Conservation (phyloP, 108 stramenopile genomes). For the Phaeodactylum tricornutum region DNA sequence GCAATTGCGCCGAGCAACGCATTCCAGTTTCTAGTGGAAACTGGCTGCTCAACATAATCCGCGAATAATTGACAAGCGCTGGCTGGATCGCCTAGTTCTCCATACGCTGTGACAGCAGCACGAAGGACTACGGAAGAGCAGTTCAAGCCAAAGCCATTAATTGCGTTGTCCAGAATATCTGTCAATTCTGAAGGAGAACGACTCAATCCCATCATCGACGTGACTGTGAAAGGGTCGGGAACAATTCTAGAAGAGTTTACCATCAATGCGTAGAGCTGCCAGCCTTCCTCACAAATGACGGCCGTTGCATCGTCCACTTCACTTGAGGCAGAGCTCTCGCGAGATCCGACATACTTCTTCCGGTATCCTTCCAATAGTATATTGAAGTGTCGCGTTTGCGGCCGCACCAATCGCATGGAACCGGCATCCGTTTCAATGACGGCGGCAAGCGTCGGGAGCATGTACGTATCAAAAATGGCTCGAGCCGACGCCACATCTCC, state of each 20-base stretch:
- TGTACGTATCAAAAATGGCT: conserved; percentile 41
- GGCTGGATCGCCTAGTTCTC: conserved; percentile 42
- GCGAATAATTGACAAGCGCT: conserved; percentile 58
- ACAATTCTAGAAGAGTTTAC: conserved; percentile 14
- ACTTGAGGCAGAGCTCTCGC: not conserved
- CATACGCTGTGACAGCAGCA: conserved; percentile 46
- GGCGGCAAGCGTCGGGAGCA: conserved; percentile 13
- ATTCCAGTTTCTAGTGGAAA: conserved; percentile 36
- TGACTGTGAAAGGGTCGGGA: conserved; percentile 48
- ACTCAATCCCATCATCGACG: conserved; percentile 53
- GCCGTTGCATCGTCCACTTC: not conserved
- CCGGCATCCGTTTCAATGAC: conserved; percentile 9
- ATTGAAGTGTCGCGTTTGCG: conserved; percentile 60
- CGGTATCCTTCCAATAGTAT: conserved; percentile 57
- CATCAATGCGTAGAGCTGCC: conserved; percentile 40
- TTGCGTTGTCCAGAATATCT: conserved; percentile 4
- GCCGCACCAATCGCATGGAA: conserved; percentile 13
- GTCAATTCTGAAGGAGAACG: conserved; percentile 26
- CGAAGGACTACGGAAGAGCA: conserved; percentile 24
- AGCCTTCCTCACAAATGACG: conserved; percentile 22
- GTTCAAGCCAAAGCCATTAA: not conserved
- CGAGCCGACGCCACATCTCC: conserved; percentile 37
- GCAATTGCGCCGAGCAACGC: conserved; percentile 45
- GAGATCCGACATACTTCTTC: conserved; percentile 1
- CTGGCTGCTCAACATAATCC: conserved; percentile 14